A percentile compares a stretch with the other conserved stretches of the same genome.
Conservation (phyloP, 306 rosid genomes). For the Psophocarpus tetragonolobus region DNA sequence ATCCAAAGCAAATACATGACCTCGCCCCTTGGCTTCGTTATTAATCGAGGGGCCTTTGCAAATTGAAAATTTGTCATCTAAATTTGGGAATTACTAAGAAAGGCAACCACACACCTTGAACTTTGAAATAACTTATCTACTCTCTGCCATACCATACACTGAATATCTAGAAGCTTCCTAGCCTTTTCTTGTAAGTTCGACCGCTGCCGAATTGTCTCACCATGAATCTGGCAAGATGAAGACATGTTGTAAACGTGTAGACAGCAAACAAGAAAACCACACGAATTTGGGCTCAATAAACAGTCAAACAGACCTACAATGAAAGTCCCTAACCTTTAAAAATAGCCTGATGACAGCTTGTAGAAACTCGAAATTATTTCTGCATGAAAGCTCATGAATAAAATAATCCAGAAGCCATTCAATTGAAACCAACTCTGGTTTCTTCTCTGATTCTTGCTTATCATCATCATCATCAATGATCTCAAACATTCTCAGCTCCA, state of each 20-base stretch:
- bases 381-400: conserved; percentile 66
- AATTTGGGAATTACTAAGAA: conserved; percentile 75
- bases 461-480: conserved; percentile 65
- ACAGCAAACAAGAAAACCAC: background rate
- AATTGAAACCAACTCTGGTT: conserved; percentile 62
- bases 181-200: conserved; percentile 74
- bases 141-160: conserved; percentile 71
- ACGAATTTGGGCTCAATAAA: background rate
- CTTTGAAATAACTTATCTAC: conserved; percentile 79
- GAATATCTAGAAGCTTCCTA: conserved; percentile 74
- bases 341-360: conserved; percentile 88
- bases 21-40: background rate
- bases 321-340: conserved; percentile 62
- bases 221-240: conserved; percentile 65
- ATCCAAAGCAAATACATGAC: background rate
- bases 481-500: conserved; percentile 89
- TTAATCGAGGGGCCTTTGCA: background rate
- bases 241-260: conserved; percentile 11
- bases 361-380: conserved; percentile 86
- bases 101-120: conserved; percentile 72
- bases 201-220: conserved; percentile 78
- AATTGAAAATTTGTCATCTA: conserved; percentile 31
- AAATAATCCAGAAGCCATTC: conserved; percentile 82
- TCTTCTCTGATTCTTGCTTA: conserved; percentile 60
- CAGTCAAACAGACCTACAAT: conserved; percentile 7